Base-by-base conservation (phyloP, 371 early-diverging fungal genomes). In the Mortierella sp. region DNA sequence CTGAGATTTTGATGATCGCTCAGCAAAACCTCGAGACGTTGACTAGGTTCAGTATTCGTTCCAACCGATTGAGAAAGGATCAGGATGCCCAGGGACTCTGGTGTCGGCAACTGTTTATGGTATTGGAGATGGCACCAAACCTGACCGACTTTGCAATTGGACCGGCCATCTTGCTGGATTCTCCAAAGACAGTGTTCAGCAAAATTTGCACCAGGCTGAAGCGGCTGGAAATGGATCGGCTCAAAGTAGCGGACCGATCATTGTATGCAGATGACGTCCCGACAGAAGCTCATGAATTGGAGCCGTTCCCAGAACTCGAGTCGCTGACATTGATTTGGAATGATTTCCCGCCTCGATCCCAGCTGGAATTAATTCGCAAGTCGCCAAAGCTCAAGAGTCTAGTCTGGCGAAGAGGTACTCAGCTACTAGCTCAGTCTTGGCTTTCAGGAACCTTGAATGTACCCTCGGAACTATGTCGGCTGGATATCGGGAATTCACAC, bases 261-360 rank as follows among this genome's bases (percentile, higher is more conserved):
- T 49, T 57, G 21, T 58, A 56, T 31, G 43, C 31, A 3, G 57
- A 56, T 7, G 19, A 57, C 1, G 48, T 44, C 16, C 10, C 21
- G 6, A n/a, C 19, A 13, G 60, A 51, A 17, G 44, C 48, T 22
- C 25, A 22, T 24, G 17, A 43, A n/a, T 14, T 17, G 21, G 25
- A 47, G 24, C 25, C 24, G 7, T 47, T 47, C 48, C 25, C 48
- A 47, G 25, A 19, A 3, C 59, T 65, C 24, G 48, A 65, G 25
- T n/a, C 52, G 12, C 29, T 65, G 66, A 40, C 34, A 22, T n/a
- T 65, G 40, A 47, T 65, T 29, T 65, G 66, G 66, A 65, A 65
- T 25, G 66, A 65, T 40, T 52, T 65, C 6, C 66, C 66, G 27
- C 59, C 58, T 3, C 22, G 24, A 10, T 58, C 45, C 22, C 66